A percentile compares a stretch with the other conserved stretches of the same genome.
Conservation (phyloP, 73 alveolate species). For the Uronychia binucleata region DNA sequence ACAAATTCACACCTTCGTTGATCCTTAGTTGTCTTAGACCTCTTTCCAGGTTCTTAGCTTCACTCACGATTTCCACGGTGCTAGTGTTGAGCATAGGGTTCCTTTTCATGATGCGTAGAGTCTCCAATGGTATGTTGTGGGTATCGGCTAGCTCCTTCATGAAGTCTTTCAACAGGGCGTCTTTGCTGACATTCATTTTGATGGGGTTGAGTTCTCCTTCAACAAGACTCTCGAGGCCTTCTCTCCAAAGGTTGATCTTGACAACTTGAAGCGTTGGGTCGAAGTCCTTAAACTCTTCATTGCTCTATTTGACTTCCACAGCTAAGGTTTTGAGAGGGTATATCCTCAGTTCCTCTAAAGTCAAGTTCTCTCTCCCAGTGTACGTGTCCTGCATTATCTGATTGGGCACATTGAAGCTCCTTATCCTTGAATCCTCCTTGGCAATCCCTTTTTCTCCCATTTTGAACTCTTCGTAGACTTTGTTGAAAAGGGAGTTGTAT, state of each 20-base stretch:
- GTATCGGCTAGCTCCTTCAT: neutral
- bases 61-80: slow-evolving; percentile 14
- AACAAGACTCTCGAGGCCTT: slow-evolving; percentile 2
- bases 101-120: neutral
- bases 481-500: neutral
- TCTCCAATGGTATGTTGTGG: neutral
- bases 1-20: slow-evolving; percentile 22
- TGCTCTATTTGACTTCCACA: neutral
- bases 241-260: slow-evolving; percentile 20
- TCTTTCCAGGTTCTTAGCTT: neutral
- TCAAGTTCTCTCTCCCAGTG: slow-evolving; percentile 32
- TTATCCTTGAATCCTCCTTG: slow-evolving; percentile 2
- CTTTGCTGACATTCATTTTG: slow-evolving; percentile 3
- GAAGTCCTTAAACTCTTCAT: slow-evolving; percentile 4
- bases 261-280: slow-evolving; percentile 23
- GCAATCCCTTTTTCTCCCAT: neutral
- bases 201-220: slow-evolving; percentile 1
- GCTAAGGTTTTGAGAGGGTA: slow-evolving; percentile 41
- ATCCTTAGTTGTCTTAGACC: neutral
- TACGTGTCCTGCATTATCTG: slow-evolving; percentile 38
- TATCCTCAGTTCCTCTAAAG: slow-evolving; percentile 12
- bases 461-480: slow-evolving; percentile 15
- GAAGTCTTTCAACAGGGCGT: slow-evolving; percentile 3
- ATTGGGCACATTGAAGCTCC: slow-evolving; percentile 26
- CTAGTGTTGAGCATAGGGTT: neutral